Conservation (phyloP, 768 basidiomycete genomes). For the Pholiota microspora region DNA sequence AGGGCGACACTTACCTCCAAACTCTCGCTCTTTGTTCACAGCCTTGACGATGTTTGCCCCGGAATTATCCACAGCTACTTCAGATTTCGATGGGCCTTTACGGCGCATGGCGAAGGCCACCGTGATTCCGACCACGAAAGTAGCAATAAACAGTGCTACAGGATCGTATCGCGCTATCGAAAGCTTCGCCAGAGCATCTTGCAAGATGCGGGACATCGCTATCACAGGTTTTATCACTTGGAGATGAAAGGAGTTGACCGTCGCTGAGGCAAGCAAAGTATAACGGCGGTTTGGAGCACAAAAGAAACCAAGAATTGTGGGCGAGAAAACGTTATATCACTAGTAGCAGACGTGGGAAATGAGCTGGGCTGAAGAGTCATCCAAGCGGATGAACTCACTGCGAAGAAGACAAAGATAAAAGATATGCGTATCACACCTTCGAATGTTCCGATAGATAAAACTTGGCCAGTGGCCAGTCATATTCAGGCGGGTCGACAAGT, state of each 20-base stretch:
- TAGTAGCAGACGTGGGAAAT: not conserved
- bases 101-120: not conserved
- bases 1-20: conserved; percentile 20
- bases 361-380: not conserved
- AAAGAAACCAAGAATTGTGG: not conserved
- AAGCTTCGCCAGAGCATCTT: not conserved
- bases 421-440: not conserved
- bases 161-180: not conserved
- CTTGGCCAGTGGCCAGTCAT: too few species aligned
- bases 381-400: not conserved
- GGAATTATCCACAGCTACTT: not conserved
- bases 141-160: not conserved
- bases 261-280: not conserved
- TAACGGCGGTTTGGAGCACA: not conserved
- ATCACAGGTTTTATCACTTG: not conserved
- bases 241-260: not conserved
- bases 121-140: not conserved
- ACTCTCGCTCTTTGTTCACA: conserved; percentile 19
- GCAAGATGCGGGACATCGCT: not conserved
- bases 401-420: not conserved
- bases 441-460: too few species aligned
- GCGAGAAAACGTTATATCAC: not conserved
- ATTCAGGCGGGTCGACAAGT: too few species aligned
- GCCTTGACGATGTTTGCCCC: not conserved
- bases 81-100: not conserved